Evolutionary conservation across 257 asterid species (phyloP), one percentile per base, ranked within the genome.

Genomic region (Paulownia fortunei): DNA sequence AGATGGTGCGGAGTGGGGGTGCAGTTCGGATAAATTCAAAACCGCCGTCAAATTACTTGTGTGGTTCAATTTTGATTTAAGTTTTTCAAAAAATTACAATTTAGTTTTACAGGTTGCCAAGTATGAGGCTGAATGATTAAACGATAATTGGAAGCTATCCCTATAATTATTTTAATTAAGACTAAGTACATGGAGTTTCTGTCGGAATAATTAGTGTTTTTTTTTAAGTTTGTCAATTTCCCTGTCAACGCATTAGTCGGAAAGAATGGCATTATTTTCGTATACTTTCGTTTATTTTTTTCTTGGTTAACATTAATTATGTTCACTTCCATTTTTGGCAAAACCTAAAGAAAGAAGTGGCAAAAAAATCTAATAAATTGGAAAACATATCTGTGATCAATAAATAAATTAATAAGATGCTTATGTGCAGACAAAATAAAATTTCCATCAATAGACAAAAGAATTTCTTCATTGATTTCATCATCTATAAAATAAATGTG

Each of bases 401-500:
- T 66, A 21, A 5, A 66, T 58, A 16, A 67, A 32, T 58, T 21
- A 67, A 78, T 42, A 23, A n/a, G 8, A 42, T 36, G 63, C 37
- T 11, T 58, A 58, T 16, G n/a, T 69, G 26, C 8, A 23, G 82
- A 78, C 82, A 79, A 79, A 73, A 80, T 42, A 34, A 24, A 18
- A 42, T 69, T 11, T 36, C 62, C 67, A 71, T 76, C 80, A 7
- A 18, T 69, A 16, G 77, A 68, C 72, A 74, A 42, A 58, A 52
- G 70, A 82, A 74, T 78, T 60, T 73, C 78, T 62, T 79, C 72
- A 24, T 19, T 36, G 79, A 69, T 74, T 73, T 82, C 26, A 42
- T 30, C n/a, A 23, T 32, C 26, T 59, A 61, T 34, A 63, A 63
- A 30, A 26, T 30, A 62, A 59, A 59, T n/a, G 23, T 11, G 51